phyloP scores from a whole-genome alignment of 257 asterid genomes.

The Verbascum thapsus region DNA sequence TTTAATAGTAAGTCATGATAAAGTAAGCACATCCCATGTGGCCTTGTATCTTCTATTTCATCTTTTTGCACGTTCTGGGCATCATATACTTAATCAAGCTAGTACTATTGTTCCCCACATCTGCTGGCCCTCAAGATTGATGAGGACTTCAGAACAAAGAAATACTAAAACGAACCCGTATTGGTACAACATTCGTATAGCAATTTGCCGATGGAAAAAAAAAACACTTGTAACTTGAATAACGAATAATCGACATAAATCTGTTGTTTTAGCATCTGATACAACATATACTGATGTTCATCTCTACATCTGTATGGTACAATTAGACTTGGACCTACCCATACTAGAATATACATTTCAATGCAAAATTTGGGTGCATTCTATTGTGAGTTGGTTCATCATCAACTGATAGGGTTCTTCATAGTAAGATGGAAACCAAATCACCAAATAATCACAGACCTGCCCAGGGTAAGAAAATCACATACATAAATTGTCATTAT shows the following conservation, averaged over 20 bases:
- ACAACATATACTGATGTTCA: background rate
- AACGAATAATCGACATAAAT: background rate
- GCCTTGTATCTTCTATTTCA: background rate
- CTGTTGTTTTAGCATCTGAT: constrained; percentile 7
- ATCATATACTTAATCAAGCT: background rate
- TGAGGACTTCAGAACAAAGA: background rate
- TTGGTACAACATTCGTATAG: constrained; percentile 1
- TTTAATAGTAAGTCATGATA: background rate
- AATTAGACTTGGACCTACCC: background rate
- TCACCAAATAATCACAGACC: too few species aligned
- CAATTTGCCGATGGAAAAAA: too few species aligned
- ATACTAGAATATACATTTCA: background rate
- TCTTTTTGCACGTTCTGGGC: background rate
- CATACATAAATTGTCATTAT: too few species aligned
- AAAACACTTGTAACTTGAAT: too few species aligned
- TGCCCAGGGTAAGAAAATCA: too few species aligned
- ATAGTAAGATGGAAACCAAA: too few species aligned
- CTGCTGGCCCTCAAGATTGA: background rate
- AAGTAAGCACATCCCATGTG: background rate
- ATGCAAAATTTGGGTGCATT: background rate
- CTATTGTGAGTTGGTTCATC: too few species aligned
- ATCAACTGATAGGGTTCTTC: too few species aligned
- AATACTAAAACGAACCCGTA: background rate
- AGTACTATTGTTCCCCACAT: background rate
- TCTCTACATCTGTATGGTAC: background rate